phyloP scores from a whole-genome alignment of 2,329 filamentous ascomycete genomes.

The Bipolaris zeicola region DNA sequence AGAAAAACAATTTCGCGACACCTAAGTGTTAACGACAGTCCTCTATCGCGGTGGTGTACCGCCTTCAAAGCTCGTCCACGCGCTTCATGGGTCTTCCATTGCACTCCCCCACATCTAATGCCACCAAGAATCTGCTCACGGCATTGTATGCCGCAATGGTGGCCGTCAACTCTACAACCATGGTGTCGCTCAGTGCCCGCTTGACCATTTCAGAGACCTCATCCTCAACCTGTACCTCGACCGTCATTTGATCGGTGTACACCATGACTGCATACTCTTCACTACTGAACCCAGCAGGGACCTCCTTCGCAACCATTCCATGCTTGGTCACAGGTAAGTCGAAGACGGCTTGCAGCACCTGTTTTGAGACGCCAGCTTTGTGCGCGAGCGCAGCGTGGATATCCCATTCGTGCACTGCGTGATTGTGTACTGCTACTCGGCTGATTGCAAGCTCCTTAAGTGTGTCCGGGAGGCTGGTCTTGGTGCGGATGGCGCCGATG shows the following conservation, averaged over 20 bases:
- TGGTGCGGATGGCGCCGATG: slow-evolving; percentile 61
- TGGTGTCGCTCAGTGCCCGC: slow-evolving; percentile 66
- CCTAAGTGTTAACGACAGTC: not conserved
- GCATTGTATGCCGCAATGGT: slow-evolving; percentile 83
- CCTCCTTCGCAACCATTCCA: slow-evolving; percentile 18
- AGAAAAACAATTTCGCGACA: not conserved
- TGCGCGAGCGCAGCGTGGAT: slow-evolving; percentile 73
- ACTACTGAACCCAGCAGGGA: slow-evolving; percentile 47
- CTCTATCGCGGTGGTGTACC: not conserved
- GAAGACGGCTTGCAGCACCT: slow-evolving; percentile 57
- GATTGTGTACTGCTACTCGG: slow-evolving; percentile 80
- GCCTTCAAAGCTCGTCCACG: slow-evolving; percentile 33
- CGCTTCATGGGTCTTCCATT: slow-evolving; percentile 43
- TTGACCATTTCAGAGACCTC: slow-evolving; percentile 68
- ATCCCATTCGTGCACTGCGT: slow-evolving; percentile 85
- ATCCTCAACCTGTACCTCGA: slow-evolving; percentile 71
- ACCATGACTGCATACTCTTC: slow-evolving; percentile 70
- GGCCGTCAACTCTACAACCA: slow-evolving; percentile 80
- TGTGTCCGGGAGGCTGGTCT: slow-evolving; percentile 55
- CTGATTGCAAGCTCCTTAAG: slow-evolving; percentile 80
- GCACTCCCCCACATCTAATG: slow-evolving; percentile 67
- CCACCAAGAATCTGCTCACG: slow-evolving; percentile 81
- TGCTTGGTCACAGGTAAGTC: slow-evolving; percentile 30
- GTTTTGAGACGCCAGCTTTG: slow-evolving; percentile 64
- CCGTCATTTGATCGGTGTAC: slow-evolving; percentile 85